Percentiles rank a stretch among this genome's conserved stretches.
Conservation (phyloP, 2,329 filamentous ascomycete species). For the Tolypocladium album region DNA sequence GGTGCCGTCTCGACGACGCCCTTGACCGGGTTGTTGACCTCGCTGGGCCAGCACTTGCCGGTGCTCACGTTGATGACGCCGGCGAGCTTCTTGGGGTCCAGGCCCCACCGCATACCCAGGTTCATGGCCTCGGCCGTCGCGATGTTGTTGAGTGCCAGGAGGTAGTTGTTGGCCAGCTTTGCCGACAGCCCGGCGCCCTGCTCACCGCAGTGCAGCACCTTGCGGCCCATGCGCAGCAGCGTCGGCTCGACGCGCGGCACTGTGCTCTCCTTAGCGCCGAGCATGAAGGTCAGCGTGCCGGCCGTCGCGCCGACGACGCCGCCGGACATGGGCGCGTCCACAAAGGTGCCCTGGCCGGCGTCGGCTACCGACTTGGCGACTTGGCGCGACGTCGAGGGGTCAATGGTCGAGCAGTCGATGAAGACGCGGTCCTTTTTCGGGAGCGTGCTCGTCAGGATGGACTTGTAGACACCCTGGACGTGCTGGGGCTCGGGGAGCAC, state of each 20-base stretch:
- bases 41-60: slow-evolving; percentile 91
- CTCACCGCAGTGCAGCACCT: slow-evolving; percentile 73
- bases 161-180: slow-evolving; percentile 96
- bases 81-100: slow-evolving; percentile 56
- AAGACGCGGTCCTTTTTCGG: slow-evolving; percentile 59
- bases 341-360: slow-evolving; percentile 62
- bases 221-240: slow-evolving; percentile 74
- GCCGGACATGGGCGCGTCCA: slow-evolving; percentile 95
- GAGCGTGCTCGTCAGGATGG: slow-evolving; percentile 53
- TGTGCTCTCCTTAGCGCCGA: slow-evolving; percentile 56
- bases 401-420: slow-evolving; percentile 95
- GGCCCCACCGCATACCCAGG: slow-evolving; percentile 48
- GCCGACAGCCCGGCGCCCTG: slow-evolving; percentile 81
- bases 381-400: slow-evolving; percentile 70
- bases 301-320: slow-evolving; percentile 85
- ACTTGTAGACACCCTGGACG: slow-evolving; percentile 70
- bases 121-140: slow-evolving; percentile 58
- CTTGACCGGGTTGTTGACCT: slow-evolving; percentile 88
- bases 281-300: slow-evolving; percentile 91
- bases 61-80: slow-evolving; percentile 89
- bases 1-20: slow-evolving; percentile 72
- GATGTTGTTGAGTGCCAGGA: slow-evolving; percentile 87
- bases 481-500: slow-evolving; percentile 84
- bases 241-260: slow-evolving; percentile 57
- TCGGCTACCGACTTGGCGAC: slow-evolving; percentile 60